A percentile compares a stretch with the other conserved stretches of the same genome.
Conservation (phyloP, 129 eudicot genomes). For the Mikania micrantha region DNA sequence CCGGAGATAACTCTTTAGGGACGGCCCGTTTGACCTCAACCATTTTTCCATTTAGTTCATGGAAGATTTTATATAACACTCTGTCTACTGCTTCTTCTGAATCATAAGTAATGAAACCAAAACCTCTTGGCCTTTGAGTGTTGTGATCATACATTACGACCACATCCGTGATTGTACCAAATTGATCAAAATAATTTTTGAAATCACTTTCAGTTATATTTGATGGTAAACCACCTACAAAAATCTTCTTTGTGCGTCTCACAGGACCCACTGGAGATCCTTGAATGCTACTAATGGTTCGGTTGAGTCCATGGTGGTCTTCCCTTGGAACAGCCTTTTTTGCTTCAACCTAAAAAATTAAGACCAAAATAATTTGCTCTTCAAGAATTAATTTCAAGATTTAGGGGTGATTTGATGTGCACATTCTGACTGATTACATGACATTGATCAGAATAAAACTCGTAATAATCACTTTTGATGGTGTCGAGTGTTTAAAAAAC, state of each 20-base stretch:
- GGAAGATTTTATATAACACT: constrained; percentile 66
- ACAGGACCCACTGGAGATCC: constrained; percentile 56
- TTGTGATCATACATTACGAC: constrained; percentile 93
- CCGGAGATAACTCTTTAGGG: constrained; percentile 76
- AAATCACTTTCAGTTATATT: constrained; percentile 77
- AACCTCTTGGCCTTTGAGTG: constrained; percentile 90
- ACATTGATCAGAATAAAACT: not conserved
- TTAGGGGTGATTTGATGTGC: not conserved
- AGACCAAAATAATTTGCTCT: constrained; percentile 2
- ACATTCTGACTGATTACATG: not conserved
- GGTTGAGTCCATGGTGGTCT: constrained; percentile 56
- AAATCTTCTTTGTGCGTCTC: constrained; percentile 86
- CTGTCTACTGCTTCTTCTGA: constrained; percentile 72
- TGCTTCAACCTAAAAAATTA: constrained; percentile 68
- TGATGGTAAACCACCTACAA: constrained; percentile 90
- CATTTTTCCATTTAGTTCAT: constrained; percentile 78
- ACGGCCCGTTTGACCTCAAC: constrained; percentile 93
- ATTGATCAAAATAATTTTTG: constrained; percentile 74
- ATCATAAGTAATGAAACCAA: constrained; percentile 83
- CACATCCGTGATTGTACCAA: constrained; percentile 71
- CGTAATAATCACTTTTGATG: not conserved
- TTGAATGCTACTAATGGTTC: constrained; percentile 50
- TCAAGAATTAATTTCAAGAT: not conserved
- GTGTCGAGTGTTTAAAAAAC: not conserved
- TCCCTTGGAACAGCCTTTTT: constrained; percentile 99